A percentile compares a stretch with the other conserved stretches of the same genome.
phyloP scores from a whole-genome alignment of 169 alveolate species.

The Babesia sp. region DNA sequence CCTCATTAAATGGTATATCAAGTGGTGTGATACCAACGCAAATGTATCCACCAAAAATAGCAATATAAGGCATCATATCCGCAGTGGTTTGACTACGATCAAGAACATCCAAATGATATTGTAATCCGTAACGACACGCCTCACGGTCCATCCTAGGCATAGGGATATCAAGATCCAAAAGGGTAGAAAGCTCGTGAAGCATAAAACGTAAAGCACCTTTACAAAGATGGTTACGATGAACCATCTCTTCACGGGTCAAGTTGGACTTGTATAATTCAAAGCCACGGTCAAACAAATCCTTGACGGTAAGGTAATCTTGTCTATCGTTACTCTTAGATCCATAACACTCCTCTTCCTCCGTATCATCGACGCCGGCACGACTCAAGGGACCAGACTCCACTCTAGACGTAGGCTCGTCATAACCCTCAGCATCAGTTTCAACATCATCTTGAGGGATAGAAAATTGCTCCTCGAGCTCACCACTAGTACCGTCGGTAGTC shows the following conservation, averaged over 20 bases:
- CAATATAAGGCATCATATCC: slow-evolving; percentile 72
- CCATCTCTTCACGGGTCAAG: slow-evolving; percentile 34
- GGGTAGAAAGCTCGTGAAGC: slow-evolving; percentile 71
- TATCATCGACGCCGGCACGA: background rate
- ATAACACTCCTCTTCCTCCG: background rate
- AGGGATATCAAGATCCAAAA: slow-evolving; percentile 74
- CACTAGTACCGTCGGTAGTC: background rate
- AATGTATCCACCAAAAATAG: slow-evolving; percentile 72
- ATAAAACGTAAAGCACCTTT: slow-evolving; percentile 74
- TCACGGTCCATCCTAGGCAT: slow-evolving; percentile 61
- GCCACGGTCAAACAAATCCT: background rate
- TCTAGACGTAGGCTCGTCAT: background rate
- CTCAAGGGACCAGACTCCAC: background rate
- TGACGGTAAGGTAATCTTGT: background rate
- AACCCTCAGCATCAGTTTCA: background rate
- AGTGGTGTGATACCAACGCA: slow-evolving; percentile 74
- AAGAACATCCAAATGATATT: slow-evolving; percentile 69
- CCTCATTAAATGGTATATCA: slow-evolving; percentile 73
- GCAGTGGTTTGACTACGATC: slow-evolving; percentile 56
- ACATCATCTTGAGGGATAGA: background rate
- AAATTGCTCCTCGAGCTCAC: background rate
- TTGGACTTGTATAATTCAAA: slow-evolving; percentile 38
- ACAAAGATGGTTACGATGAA: slow-evolving; percentile 69
- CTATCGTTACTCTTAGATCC: background rate
- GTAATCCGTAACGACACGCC: slow-evolving; percentile 65